A percentile compares a stretch with the other conserved stretches of the same genome.
These are phyloP conservation scores for Leptographium procerum DNA, from an alignment of 2,329 filamentous ascomycete species.

Conservation along the genomic window DNA sequence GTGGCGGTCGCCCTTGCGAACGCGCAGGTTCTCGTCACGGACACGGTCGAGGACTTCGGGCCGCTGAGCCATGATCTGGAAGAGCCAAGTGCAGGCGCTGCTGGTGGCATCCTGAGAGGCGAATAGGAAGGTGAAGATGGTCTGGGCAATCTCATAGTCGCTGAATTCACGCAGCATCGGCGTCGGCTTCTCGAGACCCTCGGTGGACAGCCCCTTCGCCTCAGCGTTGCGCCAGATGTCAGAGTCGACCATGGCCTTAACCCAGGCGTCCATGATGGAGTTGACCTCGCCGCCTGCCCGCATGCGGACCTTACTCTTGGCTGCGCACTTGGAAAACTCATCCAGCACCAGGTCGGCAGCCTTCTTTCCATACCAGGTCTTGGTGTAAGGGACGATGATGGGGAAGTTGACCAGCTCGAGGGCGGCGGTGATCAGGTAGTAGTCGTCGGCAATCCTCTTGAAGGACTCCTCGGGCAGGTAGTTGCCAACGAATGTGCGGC, in stretches of 20 bases:
- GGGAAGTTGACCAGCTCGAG: conserved; percentile 98
- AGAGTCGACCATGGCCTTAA: conserved; percentile 78
- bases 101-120: conserved; percentile 95
- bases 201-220: conserved; percentile 57
- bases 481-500: conserved; percentile 92
- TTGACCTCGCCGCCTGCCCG: conserved; percentile 72
- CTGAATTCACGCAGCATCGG: conserved; percentile 76
- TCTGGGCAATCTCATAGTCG: conserved; percentile 86
- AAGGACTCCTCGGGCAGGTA: conserved; percentile 86
- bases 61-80: conserved; percentile 86
- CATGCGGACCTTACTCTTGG: conserved; percentile 89
- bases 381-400: conserved; percentile 88
- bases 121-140: conserved; percentile 92
- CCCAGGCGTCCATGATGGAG: conserved; percentile 94
- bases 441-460: conserved; percentile 92
- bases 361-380: conserved; percentile 96
- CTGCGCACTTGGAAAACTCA: conserved; percentile 83
- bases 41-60: conserved; percentile 87
- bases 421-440: conserved; percentile 90
- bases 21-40: conserved; percentile 75
- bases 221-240: conserved; percentile 70
- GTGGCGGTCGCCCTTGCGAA: conserved; percentile 63
- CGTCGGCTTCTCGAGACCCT: conserved; percentile 66
- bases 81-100: conserved; percentile 87
- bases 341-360: conserved; percentile 82